phyloP scores from a whole-genome alignment of 129 eudicot species.

The Gnaphalium uliginosum region DNA sequence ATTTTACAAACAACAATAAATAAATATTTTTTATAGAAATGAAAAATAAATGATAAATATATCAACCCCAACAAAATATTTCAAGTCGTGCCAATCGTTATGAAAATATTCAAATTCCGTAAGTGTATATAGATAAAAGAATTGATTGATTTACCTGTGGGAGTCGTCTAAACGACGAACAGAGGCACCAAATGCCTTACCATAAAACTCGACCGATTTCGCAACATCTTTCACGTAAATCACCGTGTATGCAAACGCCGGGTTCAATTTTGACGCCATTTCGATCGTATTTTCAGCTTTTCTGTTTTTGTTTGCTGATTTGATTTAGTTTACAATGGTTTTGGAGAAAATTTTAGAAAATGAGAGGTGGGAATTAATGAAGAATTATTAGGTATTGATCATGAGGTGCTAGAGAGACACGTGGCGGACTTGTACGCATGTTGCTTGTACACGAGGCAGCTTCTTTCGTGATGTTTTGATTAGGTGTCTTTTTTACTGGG shows the following conservation, averaged over 20 bases:
- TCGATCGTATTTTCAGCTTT: background rate
- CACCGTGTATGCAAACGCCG: slow-evolving; percentile 76
- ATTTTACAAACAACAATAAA: no score
- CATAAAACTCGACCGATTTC: slow-evolving; percentile 76
- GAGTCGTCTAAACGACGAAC: slow-evolving; percentile 76
- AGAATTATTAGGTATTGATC: slow-evolving; percentile 1
- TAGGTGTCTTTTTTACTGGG: no score
- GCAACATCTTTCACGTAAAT: slow-evolving; percentile 87
- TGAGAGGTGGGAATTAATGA: background rate
- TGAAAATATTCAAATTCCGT: no score
- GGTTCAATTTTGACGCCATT: slow-evolving; percentile 54
- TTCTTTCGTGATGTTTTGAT: background rate
- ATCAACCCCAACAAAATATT: no score
- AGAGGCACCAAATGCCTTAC: slow-evolving; percentile 72
- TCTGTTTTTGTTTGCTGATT: background rate
- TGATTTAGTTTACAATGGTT: background rate
- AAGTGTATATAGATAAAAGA: background rate
- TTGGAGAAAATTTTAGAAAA: background rate
- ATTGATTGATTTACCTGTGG: slow-evolving; percentile 44
- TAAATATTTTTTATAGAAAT: no score
- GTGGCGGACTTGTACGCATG: slow-evolving; percentile 3
- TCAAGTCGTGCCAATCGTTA: no score
- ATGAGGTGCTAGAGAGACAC: slow-evolving; percentile 25
- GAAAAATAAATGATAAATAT: no score
- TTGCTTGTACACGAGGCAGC: slow-evolving; percentile 26